A percentile compares a stretch with the other conserved stretches of the same genome.
Evolutionary conservation across 1,284 basidiomycete genomes (phyloP).

Genomic region (Moniliophthora roreri): DNA sequence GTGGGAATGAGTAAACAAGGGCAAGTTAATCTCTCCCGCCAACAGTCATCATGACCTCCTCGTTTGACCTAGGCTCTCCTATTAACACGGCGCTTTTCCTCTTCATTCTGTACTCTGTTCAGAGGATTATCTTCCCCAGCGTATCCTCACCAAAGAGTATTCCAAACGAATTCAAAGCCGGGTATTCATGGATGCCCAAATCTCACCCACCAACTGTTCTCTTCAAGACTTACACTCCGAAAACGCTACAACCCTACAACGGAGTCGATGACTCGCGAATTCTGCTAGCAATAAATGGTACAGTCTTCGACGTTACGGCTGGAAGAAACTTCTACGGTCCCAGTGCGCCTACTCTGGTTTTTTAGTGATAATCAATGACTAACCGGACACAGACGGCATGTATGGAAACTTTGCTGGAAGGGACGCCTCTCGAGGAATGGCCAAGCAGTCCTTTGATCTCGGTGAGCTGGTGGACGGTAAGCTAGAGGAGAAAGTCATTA

Average conservation of each 20-base stretch:
- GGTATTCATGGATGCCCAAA: conserved; percentile 87
- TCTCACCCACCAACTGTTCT: conserved; percentile 75
- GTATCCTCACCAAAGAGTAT: conserved; percentile 43
- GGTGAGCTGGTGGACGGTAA: conserved; percentile 47
- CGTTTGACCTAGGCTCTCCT: conserved; percentile 59
- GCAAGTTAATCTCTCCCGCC: not conserved
- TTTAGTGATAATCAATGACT: not conserved
- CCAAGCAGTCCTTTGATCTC: conserved; percentile 91
- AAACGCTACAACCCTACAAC: conserved; percentile 67
- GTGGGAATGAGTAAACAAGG: not conserved
- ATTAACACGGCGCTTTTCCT: conserved; percentile 75
- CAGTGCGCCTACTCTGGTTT: conserved; percentile 48
- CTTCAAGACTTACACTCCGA: conserved; percentile 76
- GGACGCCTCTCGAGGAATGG: conserved; percentile 94
- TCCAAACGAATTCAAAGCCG: conserved; percentile 71
- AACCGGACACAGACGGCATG: conserved; percentile 69
- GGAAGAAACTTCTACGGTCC: conserved; percentile 93
- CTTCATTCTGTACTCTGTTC: conserved; percentile 77
- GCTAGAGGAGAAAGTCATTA: not conserved
- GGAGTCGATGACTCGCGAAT: conserved; percentile 74
- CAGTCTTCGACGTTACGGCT: conserved; percentile 89
- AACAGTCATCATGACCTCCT: not conserved
- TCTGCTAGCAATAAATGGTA: conserved; percentile 82
- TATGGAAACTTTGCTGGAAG: conserved; percentile 96
- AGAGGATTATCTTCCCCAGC: conserved; percentile 71